Percentiles rank a stretch among this genome's conserved stretches.
Conservation (phyloP, 1,139 yeast species). For the Lodderomyces jiufengensis region DNA sequence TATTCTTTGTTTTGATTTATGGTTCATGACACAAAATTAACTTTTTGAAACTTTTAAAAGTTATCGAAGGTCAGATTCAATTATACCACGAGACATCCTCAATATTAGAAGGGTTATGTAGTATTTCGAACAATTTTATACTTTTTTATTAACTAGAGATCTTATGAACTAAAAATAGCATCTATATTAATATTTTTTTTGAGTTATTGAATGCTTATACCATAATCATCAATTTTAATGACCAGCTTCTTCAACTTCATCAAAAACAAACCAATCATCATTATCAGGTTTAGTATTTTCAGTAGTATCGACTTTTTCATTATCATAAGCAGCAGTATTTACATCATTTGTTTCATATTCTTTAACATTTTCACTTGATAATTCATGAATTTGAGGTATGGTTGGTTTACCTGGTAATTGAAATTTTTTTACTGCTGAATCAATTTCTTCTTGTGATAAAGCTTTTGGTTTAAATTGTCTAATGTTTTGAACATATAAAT, state of each 20-base stretch:
- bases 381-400: slow-evolving; percentile 62
- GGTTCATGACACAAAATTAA: no score
- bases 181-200: no score
- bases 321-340: slow-evolving; percentile 49
- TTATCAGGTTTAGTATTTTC: slow-evolving; percentile 51
- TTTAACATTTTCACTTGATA: slow-evolving; percentile 69
- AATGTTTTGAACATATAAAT: slow-evolving; percentile 82
- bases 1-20: slow-evolving; percentile 4
- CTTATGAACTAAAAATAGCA: no score
- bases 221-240: slow-evolving; percentile 10
- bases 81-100: no score
- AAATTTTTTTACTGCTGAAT: slow-evolving; percentile 80
- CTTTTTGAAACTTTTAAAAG: no score
- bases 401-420: slow-evolving; percentile 70
- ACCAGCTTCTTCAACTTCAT: slow-evolving; percentile 66
- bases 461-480: slow-evolving; percentile 86
- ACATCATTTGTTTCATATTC: slow-evolving; percentile 75
- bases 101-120: no score
- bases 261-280: slow-evolving; percentile 76
- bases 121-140: no score
- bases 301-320: slow-evolving; percentile 32
- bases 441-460: slow-evolving; percentile 68
- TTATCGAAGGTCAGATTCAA: no score
- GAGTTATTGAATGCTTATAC: no score
- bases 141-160: no score